Evolutionary conservation across 331 rosid genomes (phyloP), one percentile per base, ranked within the genome.

Genomic region (Cucumis variabilis): DNA sequence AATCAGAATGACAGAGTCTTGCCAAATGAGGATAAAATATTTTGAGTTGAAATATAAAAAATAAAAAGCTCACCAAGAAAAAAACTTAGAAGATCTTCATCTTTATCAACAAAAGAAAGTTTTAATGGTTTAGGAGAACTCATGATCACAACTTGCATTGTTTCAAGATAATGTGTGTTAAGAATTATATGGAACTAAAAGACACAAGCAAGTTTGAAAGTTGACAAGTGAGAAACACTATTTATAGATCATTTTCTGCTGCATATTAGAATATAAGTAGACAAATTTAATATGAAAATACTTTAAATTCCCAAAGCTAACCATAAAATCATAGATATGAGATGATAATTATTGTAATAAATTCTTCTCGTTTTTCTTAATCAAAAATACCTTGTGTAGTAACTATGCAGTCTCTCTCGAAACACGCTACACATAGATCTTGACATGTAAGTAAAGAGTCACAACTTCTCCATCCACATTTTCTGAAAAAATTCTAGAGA

Each of bases 401-500:
- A n/a, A 97, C 98, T 65, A 94, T 92, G 88, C 99, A 97, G 77
- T 91, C 90, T 88, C 98, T 93, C 89, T 97, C 99, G 92, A 97
- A 90, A 90, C 99, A 97, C 73, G 95, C 99, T 19, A 94, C 95
- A 69, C 99, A 97, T 24, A 98, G 99, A 90, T 97, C 98, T 82
- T 90, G 90, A 88, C 96, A 93, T 78, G 93, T 20, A 14, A 91
- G 89, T 92, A 93, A 88, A 70, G 96, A 87, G 82, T 93, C 98
- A 80, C 24, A 87, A 51, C 91, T 87, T 89, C 92, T 91, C 99
- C 98, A 97, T 86, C 99, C 98, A 88, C 94, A 94, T 88, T 93
- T 98, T 90, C 99, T 97, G 93, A 82, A 87, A 41, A 90, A 74
- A 67, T 19, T 19, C 13, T 50, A 13, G 3, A 13, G 28, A 19